A percentile compares a stretch with the other conserved stretches of the same genome.
These are phyloP conservation scores for Ustulina deusta DNA, from an alignment of 2,329 filamentous ascomycete genomes.

Conservation along the genomic window DNA sequence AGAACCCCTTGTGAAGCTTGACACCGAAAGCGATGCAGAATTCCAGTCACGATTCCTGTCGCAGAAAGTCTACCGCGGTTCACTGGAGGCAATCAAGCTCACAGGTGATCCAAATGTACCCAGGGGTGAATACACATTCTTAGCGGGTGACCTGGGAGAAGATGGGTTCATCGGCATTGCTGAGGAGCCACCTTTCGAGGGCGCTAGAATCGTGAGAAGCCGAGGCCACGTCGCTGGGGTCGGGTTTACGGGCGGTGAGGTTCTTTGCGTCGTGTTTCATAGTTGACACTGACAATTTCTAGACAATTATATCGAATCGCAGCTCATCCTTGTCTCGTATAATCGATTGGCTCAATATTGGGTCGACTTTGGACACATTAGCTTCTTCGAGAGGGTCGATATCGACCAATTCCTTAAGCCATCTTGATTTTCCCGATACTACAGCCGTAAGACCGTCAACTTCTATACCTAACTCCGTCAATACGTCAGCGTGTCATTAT, in stretches of 20 bases:
- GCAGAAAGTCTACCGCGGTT: slow-evolving; percentile 69
- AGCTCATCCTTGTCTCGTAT: slow-evolving; percentile 83
- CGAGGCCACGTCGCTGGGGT: slow-evolving; percentile 81
- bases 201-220: slow-evolving; percentile 78
- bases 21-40: slow-evolving; percentile 59
- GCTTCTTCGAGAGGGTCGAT: slow-evolving; percentile 70
- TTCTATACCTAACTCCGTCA: neutral
- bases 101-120: slow-evolving; percentile 94
- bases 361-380: slow-evolving; percentile 72
- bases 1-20: slow-evolving; percentile 55
- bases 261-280: slow-evolving; percentile 1
- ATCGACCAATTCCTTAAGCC: slow-evolving; percentile 63
- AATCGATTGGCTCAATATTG: slow-evolving; percentile 85
- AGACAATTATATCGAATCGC: slow-evolving; percentile 81
- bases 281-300: slow-evolving; percentile 32
- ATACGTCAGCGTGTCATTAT: neutral
- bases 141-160: slow-evolving; percentile 80
- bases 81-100: slow-evolving; percentile 86
- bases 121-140: slow-evolving; percentile 84
- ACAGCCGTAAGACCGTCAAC: neutral
- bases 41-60: slow-evolving; percentile 60
- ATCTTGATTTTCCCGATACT: slow-evolving; percentile 3
- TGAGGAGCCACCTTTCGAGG: slow-evolving; percentile 76
- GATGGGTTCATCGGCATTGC: slow-evolving; percentile 73
- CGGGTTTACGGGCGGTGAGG: slow-evolving; percentile 78